phyloP scores from a whole-genome alignment of 148 eudicot species.

The Vaccinium myrtillus region DNA sequence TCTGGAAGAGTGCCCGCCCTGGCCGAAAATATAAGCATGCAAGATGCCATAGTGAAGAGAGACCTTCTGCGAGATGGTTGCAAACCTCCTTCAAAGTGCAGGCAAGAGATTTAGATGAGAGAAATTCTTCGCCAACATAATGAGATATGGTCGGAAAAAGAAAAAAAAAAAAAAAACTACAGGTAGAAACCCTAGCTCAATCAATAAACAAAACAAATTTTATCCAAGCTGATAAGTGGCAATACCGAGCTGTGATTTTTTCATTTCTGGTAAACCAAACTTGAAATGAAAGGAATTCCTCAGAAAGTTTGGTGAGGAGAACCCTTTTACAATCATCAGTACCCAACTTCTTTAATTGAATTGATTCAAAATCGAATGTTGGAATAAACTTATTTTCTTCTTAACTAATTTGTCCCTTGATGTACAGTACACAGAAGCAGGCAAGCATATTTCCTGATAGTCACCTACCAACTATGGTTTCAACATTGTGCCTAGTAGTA shows the following conservation, averaged over 20 bases:
- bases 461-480: background rate
- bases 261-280: background rate
- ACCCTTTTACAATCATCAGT: background rate
- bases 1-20: slow-evolving; percentile 77
- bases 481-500: background rate
- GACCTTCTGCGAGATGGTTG: slow-evolving; percentile 79
- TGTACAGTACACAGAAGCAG: too few species aligned
- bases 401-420: background rate
- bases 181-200: background rate
- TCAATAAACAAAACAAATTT: background rate
- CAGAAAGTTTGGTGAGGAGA: background rate
- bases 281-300: background rate
- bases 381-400: background rate
- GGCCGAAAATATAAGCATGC: slow-evolving; percentile 78
- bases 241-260: background rate
- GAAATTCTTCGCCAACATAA: background rate
- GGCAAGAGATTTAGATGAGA: slow-evolving; percentile 23
- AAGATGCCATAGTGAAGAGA: slow-evolving; percentile 73
- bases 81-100: slow-evolving; percentile 53
- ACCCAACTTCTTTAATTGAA: background rate
- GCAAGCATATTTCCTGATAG: background rate
- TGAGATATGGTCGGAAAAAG: background rate
- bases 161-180: background rate
- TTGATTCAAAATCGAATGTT: background rate
- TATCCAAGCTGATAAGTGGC: background rate